Conservation (phyloP, 805 yeast species). For the Lachancea sp. region DNA sequence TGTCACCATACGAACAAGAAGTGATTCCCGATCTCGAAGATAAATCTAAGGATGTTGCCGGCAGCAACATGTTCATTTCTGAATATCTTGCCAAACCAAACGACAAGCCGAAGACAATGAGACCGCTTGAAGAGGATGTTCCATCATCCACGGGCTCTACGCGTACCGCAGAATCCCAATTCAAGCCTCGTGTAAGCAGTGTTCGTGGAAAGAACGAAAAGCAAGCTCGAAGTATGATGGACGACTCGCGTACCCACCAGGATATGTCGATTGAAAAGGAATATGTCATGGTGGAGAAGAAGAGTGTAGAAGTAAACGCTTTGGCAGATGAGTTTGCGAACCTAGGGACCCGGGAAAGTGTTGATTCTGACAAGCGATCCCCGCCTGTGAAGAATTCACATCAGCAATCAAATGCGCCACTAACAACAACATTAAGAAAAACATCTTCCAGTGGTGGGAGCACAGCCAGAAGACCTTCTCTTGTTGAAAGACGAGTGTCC, state of each 20-base stretch:
- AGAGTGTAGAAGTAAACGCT: slow-evolving; percentile 92
- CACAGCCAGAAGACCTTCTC: slow-evolving; percentile 51
- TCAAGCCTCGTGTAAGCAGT: slow-evolving; percentile 12
- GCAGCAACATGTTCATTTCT: slow-evolving; percentile 68
- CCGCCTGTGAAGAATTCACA: slow-evolving; percentile 15
- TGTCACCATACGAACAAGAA: slow-evolving; percentile 33
- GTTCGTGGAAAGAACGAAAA: not conserved
- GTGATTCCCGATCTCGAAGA: slow-evolving; percentile 51
- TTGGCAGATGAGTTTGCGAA: slow-evolving; percentile 84
- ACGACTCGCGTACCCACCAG: slow-evolving; percentile 22
- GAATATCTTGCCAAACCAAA: slow-evolving; percentile 52
- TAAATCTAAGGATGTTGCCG: slow-evolving; percentile 59
- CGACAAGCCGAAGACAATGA: slow-evolving; percentile 12
- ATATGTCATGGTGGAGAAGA: slow-evolving; percentile 90
- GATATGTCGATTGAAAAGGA: slow-evolving; percentile 66
- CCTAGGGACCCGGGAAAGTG: slow-evolving; percentile 39
- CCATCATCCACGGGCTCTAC: slow-evolving; percentile 7
- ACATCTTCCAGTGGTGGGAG: slow-evolving; percentile 45
- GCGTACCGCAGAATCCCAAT: not conserved
- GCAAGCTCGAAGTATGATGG: slow-evolving; percentile 3
- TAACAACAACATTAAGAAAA: slow-evolving; percentile 9
- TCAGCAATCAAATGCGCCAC: slow-evolving; percentile 14
- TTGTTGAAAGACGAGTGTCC: slow-evolving; percentile 57
- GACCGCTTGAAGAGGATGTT: slow-evolving; percentile 12
- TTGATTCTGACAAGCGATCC: slow-evolving; percentile 41